phyloP scores from a whole-genome alignment of 441 rosid genomes.

The Macaranga tanarius region DNA sequence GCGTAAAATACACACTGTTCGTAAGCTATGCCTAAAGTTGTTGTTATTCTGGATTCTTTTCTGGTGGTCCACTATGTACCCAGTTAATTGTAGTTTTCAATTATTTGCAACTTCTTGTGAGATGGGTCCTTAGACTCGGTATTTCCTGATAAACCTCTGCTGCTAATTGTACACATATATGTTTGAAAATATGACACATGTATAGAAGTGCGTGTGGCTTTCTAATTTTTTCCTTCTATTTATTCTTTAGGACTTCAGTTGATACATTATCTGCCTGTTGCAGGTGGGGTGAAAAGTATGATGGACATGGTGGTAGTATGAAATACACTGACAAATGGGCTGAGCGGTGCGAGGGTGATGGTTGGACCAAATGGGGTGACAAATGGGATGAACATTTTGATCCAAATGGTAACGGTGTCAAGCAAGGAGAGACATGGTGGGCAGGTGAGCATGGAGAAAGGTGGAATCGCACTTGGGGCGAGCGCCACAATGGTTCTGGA shows the following conservation, averaged over 20 bases:
- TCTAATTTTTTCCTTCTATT: not conserved
- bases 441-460: conserved; percentile 72
- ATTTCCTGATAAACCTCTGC: too few relatives aligned
- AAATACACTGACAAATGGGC: conserved; percentile 99
- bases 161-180: too few relatives aligned
- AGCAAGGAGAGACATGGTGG: conserved; percentile 99
- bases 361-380: conserved; percentile 98
- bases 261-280: not conserved
- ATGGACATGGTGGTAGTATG: conserved; percentile 81
- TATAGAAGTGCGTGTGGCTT: too few relatives aligned
- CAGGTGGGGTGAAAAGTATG: conserved; percentile 97
- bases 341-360: conserved; percentile 73
- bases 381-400: conserved; percentile 95
- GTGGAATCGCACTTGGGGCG: conserved; percentile 97
- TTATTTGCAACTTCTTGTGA: not conserved
- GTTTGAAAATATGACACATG: too few relatives aligned
- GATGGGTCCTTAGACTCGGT: not conserved
- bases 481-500: conserved; percentile 80
- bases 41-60: not conserved
- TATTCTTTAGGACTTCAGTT: conserved; percentile 14
- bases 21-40: not conserved
- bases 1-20: too few relatives aligned
- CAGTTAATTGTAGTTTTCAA: not conserved
- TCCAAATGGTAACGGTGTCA: conserved; percentile 66
- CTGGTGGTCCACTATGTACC: not conserved